Base-by-base conservation (phyloP, 768 basidiomycete species). In the Termitomyces sp. region DNA sequence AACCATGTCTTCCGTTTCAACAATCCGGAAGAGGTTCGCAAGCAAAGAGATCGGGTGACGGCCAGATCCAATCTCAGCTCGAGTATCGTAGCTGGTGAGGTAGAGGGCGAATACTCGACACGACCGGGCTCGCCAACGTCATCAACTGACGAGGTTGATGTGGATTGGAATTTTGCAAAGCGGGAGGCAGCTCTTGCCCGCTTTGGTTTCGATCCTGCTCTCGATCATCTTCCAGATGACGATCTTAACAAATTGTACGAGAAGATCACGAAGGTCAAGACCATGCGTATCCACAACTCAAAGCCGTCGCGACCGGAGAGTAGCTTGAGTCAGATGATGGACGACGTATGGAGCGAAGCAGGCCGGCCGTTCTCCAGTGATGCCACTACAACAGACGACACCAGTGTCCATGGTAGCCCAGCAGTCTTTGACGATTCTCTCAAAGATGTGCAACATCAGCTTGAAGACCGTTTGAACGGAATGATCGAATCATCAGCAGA, bases 1-100 rank as follows among this genome's bases (percentile, higher is more conserved):
- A 88, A 94, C 63, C 97, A 99, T 75, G 95, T 98, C 57, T 99
- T 99, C 73, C 85, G 97, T 18, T 98, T 97, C 74, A 98, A 92
- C 68, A 91, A 96, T 67, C 94, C 94, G 0, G 93, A 95, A 71
- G 93, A 94, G 72, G 94, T 95, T 61, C 91, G 94, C 63, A 94
- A 92, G 69, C 89, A 86, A 67, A 86, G 94, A 46, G 90, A 95
- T 72, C 86, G 91, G 44, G 89, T 88, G 2, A 87, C 84, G 10
- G 80, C 82, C 55, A 87, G 82, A 69, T 90, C 89, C 23, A 87
- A 81, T 69, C 71, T 90, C 68, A 84, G 85, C 57, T 74, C 84
- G 64, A 87, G 83, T 62, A 70, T 86, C 28, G 81, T 87, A 41
- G 88, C 87, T 44, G 78, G 75, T 7, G 92, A 93, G 60, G 67